Conservation (phyloP, 2,329 filamentous ascomycete genomes). For the Penicillium polonicum region DNA sequence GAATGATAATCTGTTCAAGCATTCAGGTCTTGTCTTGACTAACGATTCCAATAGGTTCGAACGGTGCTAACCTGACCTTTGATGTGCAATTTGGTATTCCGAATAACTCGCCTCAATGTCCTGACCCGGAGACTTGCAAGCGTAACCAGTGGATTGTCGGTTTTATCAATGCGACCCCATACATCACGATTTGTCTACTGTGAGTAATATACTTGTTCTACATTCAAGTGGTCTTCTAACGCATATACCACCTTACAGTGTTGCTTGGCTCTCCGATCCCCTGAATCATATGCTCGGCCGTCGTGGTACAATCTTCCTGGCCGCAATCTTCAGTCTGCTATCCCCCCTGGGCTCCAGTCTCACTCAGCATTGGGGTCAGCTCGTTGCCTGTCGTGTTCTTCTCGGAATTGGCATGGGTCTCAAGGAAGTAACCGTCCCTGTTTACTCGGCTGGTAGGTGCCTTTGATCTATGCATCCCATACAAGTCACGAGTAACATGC, state of each 20-base stretch:
- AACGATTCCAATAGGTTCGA: slow-evolving; percentile 13
- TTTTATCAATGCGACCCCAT: slow-evolving; percentile 57
- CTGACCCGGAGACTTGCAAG: slow-evolving; percentile 25
- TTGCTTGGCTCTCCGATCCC: slow-evolving; percentile 22
- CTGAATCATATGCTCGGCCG: slow-evolving; percentile 21
- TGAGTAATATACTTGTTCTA: slow-evolving; percentile 27
- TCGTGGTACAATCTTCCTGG: slow-evolving; percentile 20
- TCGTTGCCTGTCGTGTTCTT: slow-evolving; percentile 19
- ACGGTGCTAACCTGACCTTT: slow-evolving; percentile 25
- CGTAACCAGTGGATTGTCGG: slow-evolving; percentile 59
- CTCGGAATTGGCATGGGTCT: slow-evolving; percentile 42
- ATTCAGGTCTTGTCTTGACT: background rate
- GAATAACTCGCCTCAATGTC: slow-evolving; percentile 16
- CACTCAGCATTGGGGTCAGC: slow-evolving; percentile 19
- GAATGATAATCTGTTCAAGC: background rate
- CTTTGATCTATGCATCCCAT: background rate
- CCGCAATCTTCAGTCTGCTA: slow-evolving; percentile 19
- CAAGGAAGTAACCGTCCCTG: slow-evolving; percentile 49
- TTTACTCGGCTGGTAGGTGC: slow-evolving; percentile 47
- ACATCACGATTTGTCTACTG: slow-evolving; percentile 52
- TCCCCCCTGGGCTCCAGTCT: slow-evolving; percentile 19
- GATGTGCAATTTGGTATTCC: slow-evolving; percentile 24
- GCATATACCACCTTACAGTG: background rate
- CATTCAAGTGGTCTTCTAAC: background rate
- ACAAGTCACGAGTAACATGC: background rate